These are phyloP conservation scores for Acacia pycnantha DNA, from an alignment of 331 rosid genomes.

Conservation along the genomic window DNA sequence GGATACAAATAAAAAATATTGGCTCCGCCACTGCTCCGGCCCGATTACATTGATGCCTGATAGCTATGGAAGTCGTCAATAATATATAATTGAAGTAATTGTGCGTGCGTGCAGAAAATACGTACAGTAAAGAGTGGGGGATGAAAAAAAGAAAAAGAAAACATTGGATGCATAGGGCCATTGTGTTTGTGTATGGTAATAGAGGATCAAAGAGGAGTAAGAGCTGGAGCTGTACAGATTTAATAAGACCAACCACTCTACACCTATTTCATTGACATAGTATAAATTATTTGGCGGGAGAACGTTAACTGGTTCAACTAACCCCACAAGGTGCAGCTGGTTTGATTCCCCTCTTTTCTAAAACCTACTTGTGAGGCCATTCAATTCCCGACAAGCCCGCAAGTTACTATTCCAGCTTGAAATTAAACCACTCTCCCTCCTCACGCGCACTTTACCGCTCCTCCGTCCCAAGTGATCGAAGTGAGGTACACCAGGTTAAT, in stretches of 20 bases:
- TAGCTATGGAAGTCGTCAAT: background rate
- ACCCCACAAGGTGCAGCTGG: conserved; percentile 1
- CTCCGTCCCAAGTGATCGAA: too few relatives aligned
- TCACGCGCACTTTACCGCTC: too few relatives aligned
- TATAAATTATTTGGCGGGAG: conserved; percentile 58
- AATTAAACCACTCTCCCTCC: background rate
- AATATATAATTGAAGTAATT: background rate
- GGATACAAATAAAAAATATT: too few relatives aligned
- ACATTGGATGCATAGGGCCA: background rate
- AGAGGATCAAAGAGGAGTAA: conserved; percentile 9
- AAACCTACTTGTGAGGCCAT: conserved; percentile 48
- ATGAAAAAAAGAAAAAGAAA: background rate
- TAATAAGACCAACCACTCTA: conserved; percentile 61
- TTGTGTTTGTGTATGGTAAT: background rate
- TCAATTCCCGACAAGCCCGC: conserved; percentile 28
- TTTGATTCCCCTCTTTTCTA: conserved; percentile 21
- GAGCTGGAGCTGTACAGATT: conserved; percentile 33
- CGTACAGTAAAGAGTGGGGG: background rate
- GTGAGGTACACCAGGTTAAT: background rate
- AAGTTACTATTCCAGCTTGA: background rate
- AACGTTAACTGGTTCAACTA: conserved; percentile 45
- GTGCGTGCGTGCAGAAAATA: too few relatives aligned
- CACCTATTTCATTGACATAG: conserved; percentile 39
- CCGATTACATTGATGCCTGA: too few relatives aligned
- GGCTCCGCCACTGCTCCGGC: too few relatives aligned